These are phyloP conservation scores for Taphrina deformans DNA, from an alignment of 1,139 yeast genomes.

Conservation along the genomic window DNA sequence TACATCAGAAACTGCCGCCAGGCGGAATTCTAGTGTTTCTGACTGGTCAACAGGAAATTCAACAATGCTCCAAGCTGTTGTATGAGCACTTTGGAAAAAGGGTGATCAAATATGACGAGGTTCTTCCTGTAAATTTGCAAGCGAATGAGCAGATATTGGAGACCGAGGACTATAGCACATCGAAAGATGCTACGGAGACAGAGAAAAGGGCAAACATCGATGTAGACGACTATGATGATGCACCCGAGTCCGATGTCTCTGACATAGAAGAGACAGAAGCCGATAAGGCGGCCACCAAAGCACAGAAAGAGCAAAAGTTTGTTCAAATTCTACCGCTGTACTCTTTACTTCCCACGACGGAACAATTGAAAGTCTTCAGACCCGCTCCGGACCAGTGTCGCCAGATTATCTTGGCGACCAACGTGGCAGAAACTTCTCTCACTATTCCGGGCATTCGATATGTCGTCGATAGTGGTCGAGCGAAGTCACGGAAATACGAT, in stretches of 20 bases:
- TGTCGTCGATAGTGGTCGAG: conserved; percentile 92
- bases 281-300: conserved; percentile 67
- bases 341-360: conserved; percentile 85
- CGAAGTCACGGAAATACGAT: conserved; percentile 82
- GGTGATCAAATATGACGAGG: background rate
- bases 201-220: conserved; percentile 18
- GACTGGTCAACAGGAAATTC: conserved; percentile 93
- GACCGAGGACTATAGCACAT: conserved; percentile 85
- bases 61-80: conserved; percentile 61
- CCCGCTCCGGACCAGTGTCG: conserved; percentile 82
- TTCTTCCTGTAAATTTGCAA: background rate
- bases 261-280: conserved; percentile 52
- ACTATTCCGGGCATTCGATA: conserved; percentile 95
- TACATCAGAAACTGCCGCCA: conserved; percentile 81
- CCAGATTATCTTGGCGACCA: conserved; percentile 90
- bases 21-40: conserved; percentile 91
- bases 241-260: conserved; percentile 42
- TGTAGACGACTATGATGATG: conserved; percentile 14
- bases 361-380: conserved; percentile 91
- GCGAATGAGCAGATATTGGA: conserved; percentile 58
- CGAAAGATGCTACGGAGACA: conserved; percentile 51
- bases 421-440: conserved; percentile 95
- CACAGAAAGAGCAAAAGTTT: conserved; percentile 51
- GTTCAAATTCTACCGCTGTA: conserved; percentile 87
- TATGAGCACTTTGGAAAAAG: conserved; percentile 12